Conservation (phyloP, 371 early-diverging fungal genomes). For the Mortierella sp. region DNA sequence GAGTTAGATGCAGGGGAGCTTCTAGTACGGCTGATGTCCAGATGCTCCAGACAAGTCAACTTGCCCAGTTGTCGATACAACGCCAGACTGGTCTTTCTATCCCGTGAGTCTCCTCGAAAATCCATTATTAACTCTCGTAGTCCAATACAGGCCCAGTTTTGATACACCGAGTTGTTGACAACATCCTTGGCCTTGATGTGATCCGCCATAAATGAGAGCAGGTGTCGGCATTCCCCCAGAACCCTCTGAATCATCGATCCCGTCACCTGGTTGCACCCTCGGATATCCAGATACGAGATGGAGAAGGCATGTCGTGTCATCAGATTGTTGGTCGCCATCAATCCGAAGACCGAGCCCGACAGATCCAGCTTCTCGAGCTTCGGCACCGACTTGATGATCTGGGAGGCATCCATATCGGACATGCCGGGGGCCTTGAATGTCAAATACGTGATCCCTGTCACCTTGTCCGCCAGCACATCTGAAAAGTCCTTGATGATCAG, state of each 20-base stretch:
- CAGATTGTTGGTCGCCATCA: slow-evolving; percentile 39
- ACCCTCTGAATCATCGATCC: slow-evolving; percentile 35
- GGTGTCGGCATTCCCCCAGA: slow-evolving; percentile 31
- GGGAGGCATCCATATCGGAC: slow-evolving; percentile 18
- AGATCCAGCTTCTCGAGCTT: slow-evolving; percentile 27
- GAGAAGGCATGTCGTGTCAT: slow-evolving; percentile 18
- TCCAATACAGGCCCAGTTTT: slow-evolving; percentile 35
- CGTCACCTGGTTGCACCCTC: slow-evolving; percentile 21
- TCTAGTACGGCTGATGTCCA: slow-evolving; percentile 24
- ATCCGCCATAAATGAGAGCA: slow-evolving; percentile 28
- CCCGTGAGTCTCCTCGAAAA: slow-evolving; percentile 24
- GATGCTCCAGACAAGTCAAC: slow-evolving; percentile 25
- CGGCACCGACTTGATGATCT: slow-evolving; percentile 23
- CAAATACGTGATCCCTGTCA: slow-evolving; percentile 21
- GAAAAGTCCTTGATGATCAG: slow-evolving; percentile 12
- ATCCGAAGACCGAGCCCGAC: slow-evolving; percentile 23
- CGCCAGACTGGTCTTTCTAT: slow-evolving; percentile 2
- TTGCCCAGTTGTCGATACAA: slow-evolving; percentile 23
- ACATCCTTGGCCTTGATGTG: slow-evolving; percentile 27
- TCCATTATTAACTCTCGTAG: slow-evolving; percentile 26
- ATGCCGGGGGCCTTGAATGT: slow-evolving; percentile 1
- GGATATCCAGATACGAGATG: slow-evolving; percentile 26
- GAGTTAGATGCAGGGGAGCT: neutral
- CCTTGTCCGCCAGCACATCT: slow-evolving; percentile 5
- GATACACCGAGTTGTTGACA: slow-evolving; percentile 34